A percentile compares a stretch with the other conserved stretches of the same genome.
phyloP scores from a whole-genome alignment of 495 filamentous ascomycete genomes.

The Terfezia claveryi region DNA sequence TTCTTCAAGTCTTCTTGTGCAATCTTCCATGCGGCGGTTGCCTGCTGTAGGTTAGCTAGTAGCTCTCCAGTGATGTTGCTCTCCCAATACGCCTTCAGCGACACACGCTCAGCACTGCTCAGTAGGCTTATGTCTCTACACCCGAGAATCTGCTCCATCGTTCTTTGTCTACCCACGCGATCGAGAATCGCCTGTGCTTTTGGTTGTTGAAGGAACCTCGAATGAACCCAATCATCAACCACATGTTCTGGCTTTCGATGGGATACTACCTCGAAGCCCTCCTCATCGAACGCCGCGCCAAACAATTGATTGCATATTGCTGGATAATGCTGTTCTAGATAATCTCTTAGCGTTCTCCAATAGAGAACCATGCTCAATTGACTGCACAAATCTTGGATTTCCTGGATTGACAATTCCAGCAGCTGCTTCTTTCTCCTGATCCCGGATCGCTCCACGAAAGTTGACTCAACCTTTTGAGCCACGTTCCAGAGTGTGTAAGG shows the following conservation, averaged over 20 bases:
- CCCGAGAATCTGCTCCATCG: constrained; percentile 19
- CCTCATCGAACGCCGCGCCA: not conserved
- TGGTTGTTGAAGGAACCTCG: no score
- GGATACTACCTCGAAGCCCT: not conserved
- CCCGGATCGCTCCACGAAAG: constrained; percentile 22
- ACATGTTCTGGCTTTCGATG: not conserved
- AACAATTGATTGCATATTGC: not conserved
- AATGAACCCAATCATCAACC: not conserved
- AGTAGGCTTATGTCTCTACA: not conserved
- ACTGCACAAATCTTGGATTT: not conserved
- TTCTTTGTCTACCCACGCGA: no score
- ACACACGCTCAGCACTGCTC: not conserved
- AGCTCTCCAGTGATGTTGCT: constrained; percentile 11
- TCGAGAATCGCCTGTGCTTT: no score
- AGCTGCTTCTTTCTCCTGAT: not conserved
- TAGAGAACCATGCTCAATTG: not conserved
- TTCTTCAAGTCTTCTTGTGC: not conserved
- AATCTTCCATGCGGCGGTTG: not conserved
- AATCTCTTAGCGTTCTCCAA: not conserved
- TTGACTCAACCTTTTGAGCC: constrained; percentile 16
- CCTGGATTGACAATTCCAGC: not conserved
- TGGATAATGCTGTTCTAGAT: not conserved
- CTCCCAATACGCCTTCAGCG: constrained; percentile 18
- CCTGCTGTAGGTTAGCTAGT: constrained; percentile 2
- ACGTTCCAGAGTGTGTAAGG: constrained; percentile 27